Evolutionary conservation across 2,329 filamentous ascomycete species (phyloP).

Genomic region (Cladosporium cucumerinum): DNA sequence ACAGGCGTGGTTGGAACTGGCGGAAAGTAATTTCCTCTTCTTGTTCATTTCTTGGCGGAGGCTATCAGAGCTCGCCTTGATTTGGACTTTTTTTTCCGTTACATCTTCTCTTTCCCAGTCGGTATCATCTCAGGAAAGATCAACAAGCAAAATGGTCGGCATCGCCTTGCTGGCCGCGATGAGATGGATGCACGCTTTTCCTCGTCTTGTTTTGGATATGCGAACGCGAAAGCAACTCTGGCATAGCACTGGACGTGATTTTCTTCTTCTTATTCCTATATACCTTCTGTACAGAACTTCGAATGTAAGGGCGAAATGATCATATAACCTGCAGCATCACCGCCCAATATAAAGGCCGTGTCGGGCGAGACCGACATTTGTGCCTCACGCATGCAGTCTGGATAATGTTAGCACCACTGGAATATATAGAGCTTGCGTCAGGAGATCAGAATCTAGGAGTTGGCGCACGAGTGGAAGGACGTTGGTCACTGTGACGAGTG

Average conservation of each 20-base stretch:
- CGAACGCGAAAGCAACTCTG: not conserved
- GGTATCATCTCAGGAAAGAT: not conserved
- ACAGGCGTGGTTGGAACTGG: conserved; percentile 21
- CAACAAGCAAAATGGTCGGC: not conserved
- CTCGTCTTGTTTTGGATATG: not conserved
- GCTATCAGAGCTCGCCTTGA: not conserved
- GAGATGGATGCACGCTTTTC: not conserved
- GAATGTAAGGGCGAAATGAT: not conserved
- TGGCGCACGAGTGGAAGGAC: not conserved
- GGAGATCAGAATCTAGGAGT: too few relatives aligned
- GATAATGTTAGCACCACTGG: too few relatives aligned
- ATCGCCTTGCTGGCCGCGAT: not conserved
- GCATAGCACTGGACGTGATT: not conserved
- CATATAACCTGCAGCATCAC: not conserved
- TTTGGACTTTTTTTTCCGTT: not conserved
- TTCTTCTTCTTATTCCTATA: not conserved
- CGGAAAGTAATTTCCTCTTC: not conserved
- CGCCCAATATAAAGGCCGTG: not conserved
- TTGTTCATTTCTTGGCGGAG: not conserved
- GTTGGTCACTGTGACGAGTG: not conserved
- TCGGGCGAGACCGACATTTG: too few relatives aligned
- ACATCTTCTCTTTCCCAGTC: not conserved
- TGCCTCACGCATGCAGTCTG: too few relatives aligned
- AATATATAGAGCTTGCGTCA: not conserved
- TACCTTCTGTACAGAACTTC: conserved; percentile 7